Base-by-base conservation (phyloP, 225 moss, liverwort and hornwort genomes). In the Rhytidiadelphus loreus region DNA sequence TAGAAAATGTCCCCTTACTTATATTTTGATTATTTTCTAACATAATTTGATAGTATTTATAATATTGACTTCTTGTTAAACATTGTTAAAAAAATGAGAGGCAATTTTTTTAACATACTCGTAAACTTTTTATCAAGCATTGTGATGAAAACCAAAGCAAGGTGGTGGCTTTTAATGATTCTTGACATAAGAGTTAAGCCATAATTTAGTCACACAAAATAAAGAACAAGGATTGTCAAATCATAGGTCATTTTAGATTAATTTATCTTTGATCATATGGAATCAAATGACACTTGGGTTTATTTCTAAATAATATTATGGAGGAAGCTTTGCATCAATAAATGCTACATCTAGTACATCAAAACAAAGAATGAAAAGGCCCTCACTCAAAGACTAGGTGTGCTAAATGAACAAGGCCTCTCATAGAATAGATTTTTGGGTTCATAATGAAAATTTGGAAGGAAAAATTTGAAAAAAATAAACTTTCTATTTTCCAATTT, bases 141-240 rank as follows among this genome's bases (percentile, higher is more conserved):
- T n/a, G n/a, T n/a, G n/a, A n/a, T 71, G 3, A 6, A 11, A 29
- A 19, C 2, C 1, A 4, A 73, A 46, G 2, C 4, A 30, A 30
- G 1, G 19, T 0, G 2, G 4, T 7, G 19, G 2, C 2, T 46
- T 46, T 10, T 0, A 7, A 4, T 39, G 22, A 4, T 13, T 23
- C 9, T n/a, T n/a, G n/a, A n/a, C n/a, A n/a, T n/a, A n/a, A n/a
- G n/a, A n/a, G n/a, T n/a, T n/a, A n/a, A n/a, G n/a, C n/a, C n/a
- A n/a, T n/a, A n/a, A n/a, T n/a, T n/a, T n/a, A n/a, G n/a, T n/a
- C n/a, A n/a, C n/a, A n/a, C n/a, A n/a, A n/a, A n/a, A n/a, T n/a
- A n/a, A n/a, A n/a, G n/a, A n/a, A 25, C 7, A 0, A 68, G 0
- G 13, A 23, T 66, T n/a, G 12, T 22, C 22, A n/a, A 68, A 68